Evolutionary conservation across 2,329 filamentous ascomycete species (phyloP).

Genomic region (Pestalotiopsis fici): DNA sequence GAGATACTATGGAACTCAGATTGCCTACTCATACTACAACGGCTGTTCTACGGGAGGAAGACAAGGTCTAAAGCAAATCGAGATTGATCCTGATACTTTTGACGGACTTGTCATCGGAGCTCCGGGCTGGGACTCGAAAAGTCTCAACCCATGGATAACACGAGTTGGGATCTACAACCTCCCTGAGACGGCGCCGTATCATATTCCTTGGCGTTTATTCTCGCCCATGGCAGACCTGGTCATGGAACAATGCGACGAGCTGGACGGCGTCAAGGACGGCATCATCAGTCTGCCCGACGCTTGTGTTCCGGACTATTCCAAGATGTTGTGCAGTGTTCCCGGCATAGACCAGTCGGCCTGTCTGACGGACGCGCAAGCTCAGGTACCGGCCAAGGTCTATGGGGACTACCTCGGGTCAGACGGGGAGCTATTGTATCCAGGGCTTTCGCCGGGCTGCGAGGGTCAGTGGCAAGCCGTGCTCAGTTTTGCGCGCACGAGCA

Average conservation of each 20-base stretch:
- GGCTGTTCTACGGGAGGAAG: conserved; percentile 61
- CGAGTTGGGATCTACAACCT: conserved; percentile 49
- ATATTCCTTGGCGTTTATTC: conserved; percentile 49
- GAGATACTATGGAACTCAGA: conserved; percentile 45
- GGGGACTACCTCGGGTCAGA: conserved; percentile 22
- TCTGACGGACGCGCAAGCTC: conserved; percentile 43
- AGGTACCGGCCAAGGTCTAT: conserved; percentile 32
- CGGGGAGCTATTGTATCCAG: conserved; percentile 40
- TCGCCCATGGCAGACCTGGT: conserved; percentile 38
- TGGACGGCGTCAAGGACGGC: conserved; percentile 49
- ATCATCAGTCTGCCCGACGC: conserved; percentile 47
- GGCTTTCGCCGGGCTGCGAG: conserved; percentile 50
- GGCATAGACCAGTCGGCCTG: conserved; percentile 33
- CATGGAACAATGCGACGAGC: conserved; percentile 48
- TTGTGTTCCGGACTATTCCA: conserved; percentile 45
- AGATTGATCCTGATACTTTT: conserved; percentile 55
- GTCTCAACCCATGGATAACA: conserved; percentile 43
- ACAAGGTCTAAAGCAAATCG: conserved; percentile 55
- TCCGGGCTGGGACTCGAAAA: conserved; percentile 51
- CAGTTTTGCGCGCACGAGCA: conserved; percentile 29
- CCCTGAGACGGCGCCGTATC: conserved; percentile 41
- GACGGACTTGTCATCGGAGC: conserved; percentile 55
- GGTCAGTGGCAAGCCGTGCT: conserved; percentile 32
- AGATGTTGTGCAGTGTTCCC: conserved; percentile 36
- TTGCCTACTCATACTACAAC: conserved; percentile 52